phyloP scores from a whole-genome alignment of 495 filamentous ascomycete genomes.

The Letharia lupina region DNA sequence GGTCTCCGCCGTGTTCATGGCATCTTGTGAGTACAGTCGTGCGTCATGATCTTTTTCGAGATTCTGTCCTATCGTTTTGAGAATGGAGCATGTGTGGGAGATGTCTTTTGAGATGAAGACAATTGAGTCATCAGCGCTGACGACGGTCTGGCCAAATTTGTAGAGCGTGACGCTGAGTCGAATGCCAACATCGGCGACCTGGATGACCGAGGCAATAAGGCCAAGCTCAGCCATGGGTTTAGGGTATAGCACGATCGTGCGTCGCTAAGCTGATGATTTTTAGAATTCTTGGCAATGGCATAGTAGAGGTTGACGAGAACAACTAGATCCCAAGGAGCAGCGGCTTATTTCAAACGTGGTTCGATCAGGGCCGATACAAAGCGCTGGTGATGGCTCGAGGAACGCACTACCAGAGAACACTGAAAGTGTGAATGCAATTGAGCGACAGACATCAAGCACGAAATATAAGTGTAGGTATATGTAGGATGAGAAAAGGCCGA shows the following conservation, averaged over 20 bases:
- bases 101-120: constrained; percentile 32
- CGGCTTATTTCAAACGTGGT: neutral
- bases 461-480: no score
- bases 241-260: neutral
- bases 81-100: constrained; percentile 29
- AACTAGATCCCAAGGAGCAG: neutral
- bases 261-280: neutral
- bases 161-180: constrained; percentile 32
- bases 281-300: neutral
- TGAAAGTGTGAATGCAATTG: no score
- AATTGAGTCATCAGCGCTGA: constrained; percentile 27
- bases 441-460: no score
- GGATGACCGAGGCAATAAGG: constrained; percentile 31
- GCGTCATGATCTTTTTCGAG: constrained; percentile 26
- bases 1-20: constrained; percentile 17
- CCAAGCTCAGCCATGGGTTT: constrained; percentile 23
- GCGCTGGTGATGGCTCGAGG: no score
- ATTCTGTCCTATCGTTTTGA: constrained; percentile 26
- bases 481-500: no score
- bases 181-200: constrained; percentile 32
- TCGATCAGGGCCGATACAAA: no score
- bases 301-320: neutral
- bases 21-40: constrained; percentile 25
- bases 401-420: no score
- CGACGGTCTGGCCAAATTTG: constrained; percentile 29